phyloP scores from a whole-genome alignment of 768 basidiomycete genomes.

The Dentipellis fragilis region DNA sequence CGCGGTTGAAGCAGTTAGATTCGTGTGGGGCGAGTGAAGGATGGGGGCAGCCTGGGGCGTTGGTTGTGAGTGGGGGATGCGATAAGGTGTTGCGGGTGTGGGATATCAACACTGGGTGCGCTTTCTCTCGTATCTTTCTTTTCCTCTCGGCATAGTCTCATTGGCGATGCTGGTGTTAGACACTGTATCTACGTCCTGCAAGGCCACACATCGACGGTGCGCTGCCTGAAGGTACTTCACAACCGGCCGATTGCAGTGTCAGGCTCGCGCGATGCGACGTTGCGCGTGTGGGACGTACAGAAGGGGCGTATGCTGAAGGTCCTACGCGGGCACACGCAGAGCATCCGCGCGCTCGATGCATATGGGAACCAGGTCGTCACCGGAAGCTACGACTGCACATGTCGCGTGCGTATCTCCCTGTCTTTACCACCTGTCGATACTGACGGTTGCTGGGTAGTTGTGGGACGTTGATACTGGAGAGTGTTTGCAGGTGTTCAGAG shows the following conservation, averaged over 20 bases:
- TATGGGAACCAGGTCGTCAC: constrained; percentile 78
- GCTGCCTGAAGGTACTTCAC: constrained; percentile 83
- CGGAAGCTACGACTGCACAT: constrained; percentile 88
- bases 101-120: constrained; percentile 79
- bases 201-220: constrained; percentile 86
- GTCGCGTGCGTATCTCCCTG: constrained; percentile 42
- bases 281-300: constrained; percentile 92
- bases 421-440: background rate
- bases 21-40: constrained; percentile 65
- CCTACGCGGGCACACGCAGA: constrained; percentile 67
- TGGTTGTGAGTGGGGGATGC: constrained; percentile 89
- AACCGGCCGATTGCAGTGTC: constrained; percentile 83
- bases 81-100: constrained; percentile 89
- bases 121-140: constrained; percentile 1
- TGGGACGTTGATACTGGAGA: constrained; percentile 62
- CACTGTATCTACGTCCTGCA: constrained; percentile 52
- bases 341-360: constrained; percentile 85
- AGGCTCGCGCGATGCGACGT: constrained; percentile 77
- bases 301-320: constrained; percentile 55
- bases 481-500: constrained; percentile 37
- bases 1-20: constrained; percentile 24
- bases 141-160: background rate
- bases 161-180: background rate
- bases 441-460: constrained; percentile 23
- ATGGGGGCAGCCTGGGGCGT: constrained; percentile 78